A percentile compares a stretch with the other conserved stretches of the same genome.
Evolutionary conservation across 352 stramenopile genomes (phyloP).

Genomic region (Globisporangium lucens): DNA sequence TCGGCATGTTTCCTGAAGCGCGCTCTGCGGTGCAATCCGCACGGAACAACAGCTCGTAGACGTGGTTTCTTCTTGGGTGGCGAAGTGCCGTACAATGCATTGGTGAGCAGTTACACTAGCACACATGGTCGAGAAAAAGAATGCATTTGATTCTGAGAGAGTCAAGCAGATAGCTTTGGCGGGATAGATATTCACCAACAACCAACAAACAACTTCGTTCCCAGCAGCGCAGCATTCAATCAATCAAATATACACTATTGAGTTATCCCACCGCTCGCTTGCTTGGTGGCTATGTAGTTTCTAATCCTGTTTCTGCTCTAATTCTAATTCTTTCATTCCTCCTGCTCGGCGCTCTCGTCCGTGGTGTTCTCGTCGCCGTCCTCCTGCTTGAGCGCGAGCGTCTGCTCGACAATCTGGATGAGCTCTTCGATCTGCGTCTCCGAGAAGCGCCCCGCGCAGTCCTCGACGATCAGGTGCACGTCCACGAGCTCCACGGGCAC

Average conservation of each 20-base stretch:
- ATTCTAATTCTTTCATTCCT: slow-evolving; percentile 8
- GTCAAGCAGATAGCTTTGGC: not conserved
- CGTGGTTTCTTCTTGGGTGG: not conserved
- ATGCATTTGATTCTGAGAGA: slow-evolving; percentile 1
- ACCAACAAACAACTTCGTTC: slow-evolving; percentile 6
- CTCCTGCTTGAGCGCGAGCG: slow-evolving; percentile 36
- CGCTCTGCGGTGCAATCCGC: slow-evolving; percentile 67
- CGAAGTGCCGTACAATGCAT: not conserved
- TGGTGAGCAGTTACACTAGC: not conserved
- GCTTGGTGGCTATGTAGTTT: not conserved
- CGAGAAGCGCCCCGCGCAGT: slow-evolving; percentile 75
- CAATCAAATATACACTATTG: slow-evolving; percentile 15
- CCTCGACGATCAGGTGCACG: slow-evolving; percentile 81
- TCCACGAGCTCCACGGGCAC: slow-evolving; percentile 80
- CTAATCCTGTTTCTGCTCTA: not conserved
- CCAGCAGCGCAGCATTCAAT: slow-evolving; percentile 1
- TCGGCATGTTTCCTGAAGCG: slow-evolving; percentile 84
- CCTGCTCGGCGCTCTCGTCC: slow-evolving; percentile 25
- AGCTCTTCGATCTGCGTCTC: slow-evolving; percentile 78
- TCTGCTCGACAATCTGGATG: slow-evolving; percentile 64
- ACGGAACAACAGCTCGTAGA: slow-evolving; percentile 30
- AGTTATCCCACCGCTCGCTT: slow-evolving; percentile 6
- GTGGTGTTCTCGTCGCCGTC: slow-evolving; percentile 20
- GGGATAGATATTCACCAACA: not conserved
- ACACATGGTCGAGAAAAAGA: not conserved